Evolutionary conservation across 2,329 filamentous ascomycete species (phyloP), one percentile per base, ranked within the genome.

Genomic region (Periglandula ipomoeae): DNA sequence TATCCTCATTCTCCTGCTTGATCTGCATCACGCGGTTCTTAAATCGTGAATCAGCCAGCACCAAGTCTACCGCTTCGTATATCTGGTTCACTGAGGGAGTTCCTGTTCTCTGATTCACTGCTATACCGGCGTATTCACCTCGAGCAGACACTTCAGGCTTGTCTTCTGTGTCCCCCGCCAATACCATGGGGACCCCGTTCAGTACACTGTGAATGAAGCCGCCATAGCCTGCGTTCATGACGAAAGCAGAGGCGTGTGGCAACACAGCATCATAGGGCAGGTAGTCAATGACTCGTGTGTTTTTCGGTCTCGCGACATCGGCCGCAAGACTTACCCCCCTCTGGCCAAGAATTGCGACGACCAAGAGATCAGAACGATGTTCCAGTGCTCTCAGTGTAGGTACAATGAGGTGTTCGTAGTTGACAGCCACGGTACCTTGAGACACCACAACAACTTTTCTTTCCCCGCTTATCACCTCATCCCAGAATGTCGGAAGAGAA

Each of bases 141-240:
- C 72, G 62, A 40, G 64, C 59, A 2, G 63, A 62, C 11, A 70
- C 65, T 52, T 73, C 68, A 2, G 62, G 58, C 58, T 72, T 72
- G 43, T 71, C 70, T 32, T 66, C 66, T 22, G 59, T 63, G 17
- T 59, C 56, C 1, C 73, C 73, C 0, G 70, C 66, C 22, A 75
- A 57, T 2, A 77, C 67, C 56, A 75, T 65, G 1, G 73, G 73
- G 19, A 74, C 68, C 0, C 71, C 70, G 48, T 70, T 66, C 26
- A 65, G 61, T 3, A 75, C 57, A 3, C 65, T 66, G 48, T 75
- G 71, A 20, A 67, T 63, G 43, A 74, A 65, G 1, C 70, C 71
- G 4, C 73, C 71, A 48, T 73, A 77, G 3, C 73, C 72, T 10
- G 67, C 73, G 43, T 76, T 77, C 10, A 65, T 66, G 15, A 77